A percentile compares a stretch with the other conserved stretches of the same genome.
phyloP scores from a whole-genome alignment of 805 yeast species.

The Hyphopichia homilentoma region DNA sequence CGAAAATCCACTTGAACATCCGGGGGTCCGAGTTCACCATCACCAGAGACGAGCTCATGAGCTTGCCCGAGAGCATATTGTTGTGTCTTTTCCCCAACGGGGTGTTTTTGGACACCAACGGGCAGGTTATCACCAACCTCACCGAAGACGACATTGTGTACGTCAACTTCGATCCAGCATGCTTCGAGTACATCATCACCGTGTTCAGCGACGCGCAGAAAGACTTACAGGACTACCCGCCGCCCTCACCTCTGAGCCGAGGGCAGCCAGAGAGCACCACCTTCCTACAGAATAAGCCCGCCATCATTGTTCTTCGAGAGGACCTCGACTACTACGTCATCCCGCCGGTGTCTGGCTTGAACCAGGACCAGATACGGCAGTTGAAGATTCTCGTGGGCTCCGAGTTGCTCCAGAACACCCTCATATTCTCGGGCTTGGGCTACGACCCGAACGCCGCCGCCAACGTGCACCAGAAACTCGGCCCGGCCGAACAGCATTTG shows the following conservation, averaged over 20 bases:
- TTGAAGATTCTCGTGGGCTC: conserved; percentile 75
- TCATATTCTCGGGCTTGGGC: conserved; percentile 80
- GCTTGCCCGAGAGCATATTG: conserved; percentile 84
- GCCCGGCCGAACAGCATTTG: conserved; percentile 92
- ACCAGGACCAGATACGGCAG: conserved; percentile 56
- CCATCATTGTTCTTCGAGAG: conserved; percentile 87
- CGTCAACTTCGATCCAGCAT: conserved; percentile 82
- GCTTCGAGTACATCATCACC: conserved; percentile 79
- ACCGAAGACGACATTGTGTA: conserved; percentile 77
- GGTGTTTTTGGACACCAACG: conserved; percentile 72
- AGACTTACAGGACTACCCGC: conserved; percentile 37
- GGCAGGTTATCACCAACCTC: conserved; percentile 72
- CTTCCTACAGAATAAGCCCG: conserved; percentile 75
- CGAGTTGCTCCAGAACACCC: conserved; percentile 49
- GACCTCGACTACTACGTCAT: conserved; percentile 92
- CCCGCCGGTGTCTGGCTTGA: conserved; percentile 61
- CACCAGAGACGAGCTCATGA: conserved; percentile 84
- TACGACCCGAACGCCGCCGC: conserved; percentile 31
- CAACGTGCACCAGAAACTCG: conserved; percentile 48
- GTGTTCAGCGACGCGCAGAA: conserved; percentile 67
- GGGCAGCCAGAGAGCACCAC: conserved; percentile 45
- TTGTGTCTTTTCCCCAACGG: conserved; percentile 89
- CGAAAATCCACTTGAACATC: conserved; percentile 71
- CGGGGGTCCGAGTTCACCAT: conserved; percentile 73
- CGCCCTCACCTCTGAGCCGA: conserved; percentile 30